Evolutionary conservation across 1,284 basidiomycete genomes (phyloP).

Genomic region (Ustilago esculenta): DNA sequence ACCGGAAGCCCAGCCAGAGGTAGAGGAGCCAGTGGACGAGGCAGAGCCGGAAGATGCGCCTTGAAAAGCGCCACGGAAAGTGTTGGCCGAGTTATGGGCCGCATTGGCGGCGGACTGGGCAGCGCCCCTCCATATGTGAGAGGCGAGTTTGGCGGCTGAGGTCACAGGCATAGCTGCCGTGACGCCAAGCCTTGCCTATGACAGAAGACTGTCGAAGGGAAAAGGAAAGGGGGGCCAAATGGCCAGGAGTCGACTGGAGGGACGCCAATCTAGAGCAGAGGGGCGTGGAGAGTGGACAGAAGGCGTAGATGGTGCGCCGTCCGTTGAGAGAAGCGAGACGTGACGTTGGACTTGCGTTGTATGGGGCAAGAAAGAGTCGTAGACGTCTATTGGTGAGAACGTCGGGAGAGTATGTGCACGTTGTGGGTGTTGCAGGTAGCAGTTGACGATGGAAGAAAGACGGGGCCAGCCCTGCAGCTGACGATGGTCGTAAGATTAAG

Average conservation of each 20-base stretch:
- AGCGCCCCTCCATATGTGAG: slow-evolving; percentile 55
- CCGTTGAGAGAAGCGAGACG: no score
- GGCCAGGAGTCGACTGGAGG: neutral
- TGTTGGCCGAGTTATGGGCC: slow-evolving; percentile 53
- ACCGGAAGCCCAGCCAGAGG: slow-evolving; percentile 51
- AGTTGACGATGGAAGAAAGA: no score
- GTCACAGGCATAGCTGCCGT: slow-evolving; percentile 50
- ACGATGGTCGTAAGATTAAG: slow-evolving; percentile 4
- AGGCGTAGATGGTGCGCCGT: slow-evolving; percentile 2
- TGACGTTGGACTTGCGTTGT: no score
- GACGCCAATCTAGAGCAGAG: neutral
- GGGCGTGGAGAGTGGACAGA: neutral
- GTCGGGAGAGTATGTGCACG: no score
- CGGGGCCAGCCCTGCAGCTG: slow-evolving; percentile 14
- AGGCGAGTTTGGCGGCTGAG: slow-evolving; percentile 55
- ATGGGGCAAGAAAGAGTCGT: no score
- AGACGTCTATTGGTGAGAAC: no score
- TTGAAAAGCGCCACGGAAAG: slow-evolving; percentile 49
- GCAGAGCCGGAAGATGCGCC: slow-evolving; percentile 29
- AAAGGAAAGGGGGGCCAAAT: neutral
- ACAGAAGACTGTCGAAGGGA: neutral
- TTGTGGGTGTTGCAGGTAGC: no score
- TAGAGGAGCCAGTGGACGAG: slow-evolving; percentile 38
- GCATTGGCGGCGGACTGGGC: slow-evolving; percentile 53
- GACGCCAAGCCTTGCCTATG: slow-evolving; percentile 16